Percentiles rank a stretch among this genome's conserved stretches.
Evolutionary conservation across 1,139 yeast genomes (phyloP).

Genomic region (Hansenula sp.): DNA sequence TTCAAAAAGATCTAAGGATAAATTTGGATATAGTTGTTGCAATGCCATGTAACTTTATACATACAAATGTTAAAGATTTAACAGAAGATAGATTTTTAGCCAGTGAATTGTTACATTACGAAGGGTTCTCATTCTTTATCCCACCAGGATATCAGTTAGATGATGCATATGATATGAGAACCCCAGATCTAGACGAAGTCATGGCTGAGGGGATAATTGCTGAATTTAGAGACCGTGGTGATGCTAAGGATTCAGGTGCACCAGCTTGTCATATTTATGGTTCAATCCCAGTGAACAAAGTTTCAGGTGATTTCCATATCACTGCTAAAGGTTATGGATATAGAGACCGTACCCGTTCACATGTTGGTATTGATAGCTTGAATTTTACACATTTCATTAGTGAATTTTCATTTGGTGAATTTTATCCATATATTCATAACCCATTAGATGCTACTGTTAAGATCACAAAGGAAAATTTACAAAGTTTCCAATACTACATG

Average conservation of each 20-base stretch:
- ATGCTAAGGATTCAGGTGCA: constrained; percentile 36
- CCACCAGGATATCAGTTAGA: constrained; percentile 48
- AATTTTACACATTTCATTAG: constrained; percentile 83
- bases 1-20: constrained; percentile 58
- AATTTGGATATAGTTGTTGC: constrained; percentile 80
- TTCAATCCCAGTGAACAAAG: constrained; percentile 79
- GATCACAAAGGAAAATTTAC: constrained; percentile 41
- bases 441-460: constrained; percentile 79
- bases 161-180: constrained; percentile 43
- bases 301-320: constrained; percentile 80
- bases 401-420: constrained; percentile 89
- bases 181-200: constrained; percentile 66
- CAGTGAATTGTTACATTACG: constrained; percentile 64
- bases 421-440: constrained; percentile 80
- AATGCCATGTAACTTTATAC: constrained; percentile 77
- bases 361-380: constrained; percentile 44
- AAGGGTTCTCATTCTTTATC: constrained; percentile 53
- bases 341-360: constrained; percentile 36
- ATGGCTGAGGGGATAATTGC: constrained; percentile 64
- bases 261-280: constrained; percentile 92
- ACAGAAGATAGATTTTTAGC: constrained; percentile 80
- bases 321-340: constrained; percentile 74
- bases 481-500: constrained; percentile 59
- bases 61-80: constrained; percentile 73
- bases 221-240: constrained; percentile 43